phyloP scores from a whole-genome alignment of 169 alveolate genomes.

The Plasmodium blacklocki region DNA sequence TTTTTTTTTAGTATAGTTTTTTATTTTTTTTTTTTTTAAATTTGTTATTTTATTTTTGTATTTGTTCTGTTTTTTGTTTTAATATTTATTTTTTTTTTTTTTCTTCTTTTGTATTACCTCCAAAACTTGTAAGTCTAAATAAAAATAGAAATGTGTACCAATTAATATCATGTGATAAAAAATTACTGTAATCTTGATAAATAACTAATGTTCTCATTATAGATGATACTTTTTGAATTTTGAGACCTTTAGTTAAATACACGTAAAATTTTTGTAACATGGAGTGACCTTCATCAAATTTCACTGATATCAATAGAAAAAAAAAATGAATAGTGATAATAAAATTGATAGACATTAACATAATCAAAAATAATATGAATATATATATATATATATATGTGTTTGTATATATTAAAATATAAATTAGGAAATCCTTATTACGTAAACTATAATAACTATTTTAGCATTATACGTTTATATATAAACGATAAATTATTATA shows the following conservation, averaged over 20 bases:
- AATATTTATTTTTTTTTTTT: neutral
- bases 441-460: no score
- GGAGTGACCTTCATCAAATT: conserved; percentile 16
- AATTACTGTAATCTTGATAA: conserved; percentile 48
- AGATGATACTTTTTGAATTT: neutral
- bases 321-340: neutral
- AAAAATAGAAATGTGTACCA: conserved; percentile 54
- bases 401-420: no score
- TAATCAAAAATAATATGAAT: no score
- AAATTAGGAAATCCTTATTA: no score
- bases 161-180: conserved; percentile 38
- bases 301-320: neutral
- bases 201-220: conserved; percentile 19
- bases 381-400: no score
- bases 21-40: neutral
- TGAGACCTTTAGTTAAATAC: conserved; percentile 16
- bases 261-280: conserved; percentile 47
- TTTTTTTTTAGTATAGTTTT: neutral
- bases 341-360: no score
- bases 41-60: neutral
- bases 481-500: no score
- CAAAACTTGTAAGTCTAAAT: conserved; percentile 25
- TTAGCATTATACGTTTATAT: no score
- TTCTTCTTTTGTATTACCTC: conserved; percentile 4
- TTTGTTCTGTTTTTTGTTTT: no score